Conservation (phyloP, 2,329 filamentous ascomycete genomes). For the Monosporascus ibericus region DNA sequence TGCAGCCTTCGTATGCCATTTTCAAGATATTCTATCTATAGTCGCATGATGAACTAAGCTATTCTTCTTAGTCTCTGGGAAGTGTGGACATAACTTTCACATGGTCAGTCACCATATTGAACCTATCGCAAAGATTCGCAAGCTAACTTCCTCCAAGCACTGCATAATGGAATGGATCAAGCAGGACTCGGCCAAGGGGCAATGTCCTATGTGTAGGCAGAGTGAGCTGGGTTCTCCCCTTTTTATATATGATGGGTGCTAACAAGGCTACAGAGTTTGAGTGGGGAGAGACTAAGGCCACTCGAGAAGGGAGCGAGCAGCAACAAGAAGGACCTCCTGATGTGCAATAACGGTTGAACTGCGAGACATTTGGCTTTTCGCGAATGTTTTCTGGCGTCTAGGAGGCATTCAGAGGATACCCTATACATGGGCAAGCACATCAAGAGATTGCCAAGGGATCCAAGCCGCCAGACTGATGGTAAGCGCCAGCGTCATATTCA, state of each 20-base stretch:
- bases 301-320: constrained; percentile 4
- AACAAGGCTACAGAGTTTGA: constrained; percentile 15
- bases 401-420: background rate
- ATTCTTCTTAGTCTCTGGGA: constrained; percentile 68
- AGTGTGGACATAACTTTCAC: constrained; percentile 96
- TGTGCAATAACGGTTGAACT: background rate
- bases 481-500: background rate
- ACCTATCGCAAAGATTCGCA: background rate
- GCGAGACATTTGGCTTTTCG: background rate
- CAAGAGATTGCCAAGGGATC: too few relatives aligned
- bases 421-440: too few relatives aligned
- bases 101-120: constrained; percentile 71
- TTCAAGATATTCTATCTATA: background rate
- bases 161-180: constrained; percentile 96
- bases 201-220: constrained; percentile 97
- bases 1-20: constrained; percentile 74
- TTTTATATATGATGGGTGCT: background rate
- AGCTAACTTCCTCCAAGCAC: constrained; percentile 52
- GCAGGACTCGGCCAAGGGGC: constrained; percentile 85
- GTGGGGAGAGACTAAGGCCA: constrained; percentile 15
- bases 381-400: background rate
- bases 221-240: constrained; percentile 46
- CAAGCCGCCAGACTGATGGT: background rate
- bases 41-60: background rate
- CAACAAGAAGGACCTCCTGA: constrained; percentile 1